These are phyloP conservation scores for Skeletonema tropicum DNA, from an alignment of 108 stramenopile species.

Conservation along the genomic window DNA sequence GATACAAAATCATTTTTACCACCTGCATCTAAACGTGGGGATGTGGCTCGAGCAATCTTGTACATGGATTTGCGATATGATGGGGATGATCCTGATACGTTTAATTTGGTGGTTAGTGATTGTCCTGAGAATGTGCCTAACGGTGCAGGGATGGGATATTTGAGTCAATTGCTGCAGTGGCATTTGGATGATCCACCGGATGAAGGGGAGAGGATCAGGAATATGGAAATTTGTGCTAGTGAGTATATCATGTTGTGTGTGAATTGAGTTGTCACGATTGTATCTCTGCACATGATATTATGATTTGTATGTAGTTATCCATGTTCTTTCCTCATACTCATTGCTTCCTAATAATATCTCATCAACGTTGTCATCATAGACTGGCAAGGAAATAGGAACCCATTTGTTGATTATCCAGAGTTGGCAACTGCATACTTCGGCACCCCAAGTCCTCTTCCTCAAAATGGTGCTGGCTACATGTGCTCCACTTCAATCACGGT, in stretches of 20 bases:
- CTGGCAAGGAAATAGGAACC: constrained; percentile 87
- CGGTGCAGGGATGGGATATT: constrained; percentile 57
- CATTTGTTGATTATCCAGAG: constrained; percentile 82
- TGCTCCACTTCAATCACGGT: too few species aligned
- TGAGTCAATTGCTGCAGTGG: constrained; percentile 68
- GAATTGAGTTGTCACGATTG: not conserved
- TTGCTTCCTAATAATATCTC: not conserved
- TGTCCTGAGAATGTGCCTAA: constrained; percentile 40
- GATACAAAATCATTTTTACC: constrained; percentile 51
- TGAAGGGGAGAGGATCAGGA: constrained; percentile 63
- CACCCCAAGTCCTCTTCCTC: not conserved
- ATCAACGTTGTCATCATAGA: not conserved
- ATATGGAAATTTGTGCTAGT: constrained; percentile 57
- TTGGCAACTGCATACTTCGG: constrained; percentile 49
- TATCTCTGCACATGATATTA: not conserved
- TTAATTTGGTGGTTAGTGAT: constrained; percentile 39
- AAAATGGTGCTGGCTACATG: constrained; percentile 37
- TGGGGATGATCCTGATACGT: constrained; percentile 28
- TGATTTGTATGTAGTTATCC: not conserved
- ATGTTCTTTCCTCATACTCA: not conserved
- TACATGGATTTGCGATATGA: constrained; percentile 83
- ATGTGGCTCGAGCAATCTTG: constrained; percentile 76
- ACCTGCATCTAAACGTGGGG: constrained; percentile 63
- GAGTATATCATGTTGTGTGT: not conserved
- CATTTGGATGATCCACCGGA: constrained; percentile 71